A percentile compares a stretch with the other conserved stretches of the same genome.
These are phyloP conservation scores for Carpinus fangiana DNA, from an alignment of 306 rosid species.

Conservation along the genomic window DNA sequence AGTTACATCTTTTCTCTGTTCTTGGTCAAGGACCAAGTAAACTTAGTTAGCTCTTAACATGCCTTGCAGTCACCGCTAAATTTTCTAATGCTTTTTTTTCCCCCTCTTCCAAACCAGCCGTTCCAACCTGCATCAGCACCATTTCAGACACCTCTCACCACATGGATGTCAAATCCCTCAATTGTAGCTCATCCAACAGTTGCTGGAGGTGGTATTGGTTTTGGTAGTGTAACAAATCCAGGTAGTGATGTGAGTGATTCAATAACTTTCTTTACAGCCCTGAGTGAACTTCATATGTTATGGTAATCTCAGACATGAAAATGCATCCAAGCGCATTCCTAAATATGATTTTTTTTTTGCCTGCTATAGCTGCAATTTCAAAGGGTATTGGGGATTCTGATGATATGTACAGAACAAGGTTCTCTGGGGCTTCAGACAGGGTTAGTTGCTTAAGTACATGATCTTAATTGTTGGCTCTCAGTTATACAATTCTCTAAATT, in stretches of 20 bases:
- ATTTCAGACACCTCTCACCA: conserved; percentile 8
- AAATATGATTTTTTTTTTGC: neutral
- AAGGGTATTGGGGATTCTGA: conserved; percentile 13
- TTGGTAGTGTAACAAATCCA: conserved; percentile 10
- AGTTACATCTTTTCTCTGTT: neutral
- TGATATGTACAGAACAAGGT: conserved; percentile 22
- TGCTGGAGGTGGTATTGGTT: conserved; percentile 12
- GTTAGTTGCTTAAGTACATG: conserved; percentile 19
- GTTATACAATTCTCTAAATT: neutral
- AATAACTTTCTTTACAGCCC: neutral
- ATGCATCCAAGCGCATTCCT: neutral
- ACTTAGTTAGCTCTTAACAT: neutral
- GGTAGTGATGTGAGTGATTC: conserved; percentile 11
- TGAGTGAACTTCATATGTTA: neutral
- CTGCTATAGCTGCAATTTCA: conserved; percentile 17
- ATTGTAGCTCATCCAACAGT: conserved; percentile 5
- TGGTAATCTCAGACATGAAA: neutral
- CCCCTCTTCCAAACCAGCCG: neutral
- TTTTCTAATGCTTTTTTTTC: neutral
- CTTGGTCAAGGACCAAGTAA: neutral
- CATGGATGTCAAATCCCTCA: conserved; percentile 22
- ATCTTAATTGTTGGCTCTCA: neutral
- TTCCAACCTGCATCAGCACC: conserved; percentile 17
- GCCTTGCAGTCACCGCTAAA: neutral
- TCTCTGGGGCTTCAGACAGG: conserved; percentile 4